These are phyloP conservation scores for Erysimum cheiranthoides DNA, from an alignment of 345 rosid species.

Conservation along the genomic window DNA sequence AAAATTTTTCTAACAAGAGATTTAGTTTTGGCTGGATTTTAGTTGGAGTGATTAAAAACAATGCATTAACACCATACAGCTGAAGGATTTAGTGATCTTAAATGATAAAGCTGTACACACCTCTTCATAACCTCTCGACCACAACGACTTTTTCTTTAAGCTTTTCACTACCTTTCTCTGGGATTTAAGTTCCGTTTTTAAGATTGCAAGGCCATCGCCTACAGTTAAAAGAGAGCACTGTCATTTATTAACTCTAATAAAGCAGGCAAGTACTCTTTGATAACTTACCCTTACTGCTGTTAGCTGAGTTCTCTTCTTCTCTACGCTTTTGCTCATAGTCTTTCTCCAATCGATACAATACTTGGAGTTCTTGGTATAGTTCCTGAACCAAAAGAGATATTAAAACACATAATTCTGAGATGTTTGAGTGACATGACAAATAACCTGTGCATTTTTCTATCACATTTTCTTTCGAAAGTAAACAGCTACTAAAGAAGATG, in stretches of 20 bases:
- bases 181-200: constrained; percentile 76
- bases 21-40: constrained; percentile 7
- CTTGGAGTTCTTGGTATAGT: constrained; percentile 77
- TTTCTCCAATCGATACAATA: constrained; percentile 82
- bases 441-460: constrained; percentile 28
- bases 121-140: constrained; percentile 93
- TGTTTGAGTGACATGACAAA: constrained; percentile 25
- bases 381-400: constrained; percentile 53
- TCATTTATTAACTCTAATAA: constrained; percentile 21
- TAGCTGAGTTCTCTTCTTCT: constrained; percentile 66
- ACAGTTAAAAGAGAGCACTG: constrained; percentile 8
- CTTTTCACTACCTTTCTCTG: constrained; percentile 77
- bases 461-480: constrained; percentile 14
- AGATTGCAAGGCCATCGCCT: constrained; percentile 66
- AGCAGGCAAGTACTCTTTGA: constrained; percentile 2
- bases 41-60: background rate
- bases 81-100: constrained; percentile 6
- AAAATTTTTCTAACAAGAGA: background rate
- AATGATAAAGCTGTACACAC: constrained; percentile 46
- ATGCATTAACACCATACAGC: constrained; percentile 18
- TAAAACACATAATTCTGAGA: constrained; percentile 2
- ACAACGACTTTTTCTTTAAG: constrained; percentile 84
- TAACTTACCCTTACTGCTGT: constrained; percentile 58
- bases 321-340: constrained; percentile 73
- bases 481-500: constrained; percentile 19